A percentile compares a stretch with the other conserved stretches of the same genome.
These are phyloP conservation scores for Apiotrichum laibachii DNA, from an alignment of 1,284 basidiomycete species.

Conservation along the genomic window DNA sequence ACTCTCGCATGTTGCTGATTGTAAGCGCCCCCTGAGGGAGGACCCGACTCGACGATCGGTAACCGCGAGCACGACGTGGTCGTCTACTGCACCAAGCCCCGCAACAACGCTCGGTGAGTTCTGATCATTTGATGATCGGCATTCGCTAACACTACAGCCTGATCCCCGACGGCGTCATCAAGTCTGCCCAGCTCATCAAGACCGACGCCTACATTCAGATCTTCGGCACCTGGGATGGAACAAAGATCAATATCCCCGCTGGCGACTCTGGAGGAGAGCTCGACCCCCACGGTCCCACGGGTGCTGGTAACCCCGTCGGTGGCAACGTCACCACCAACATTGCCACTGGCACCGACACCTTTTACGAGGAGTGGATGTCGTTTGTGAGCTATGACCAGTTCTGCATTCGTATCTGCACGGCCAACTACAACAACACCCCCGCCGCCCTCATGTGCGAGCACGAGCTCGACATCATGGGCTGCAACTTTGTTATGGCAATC, in stretches of 20 bases:
- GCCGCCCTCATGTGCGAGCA: slow-evolving; percentile 44
- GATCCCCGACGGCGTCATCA: slow-evolving; percentile 46
- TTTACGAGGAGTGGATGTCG: slow-evolving; percentile 56
- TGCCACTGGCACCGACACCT: slow-evolving; percentile 52
- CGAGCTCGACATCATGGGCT: slow-evolving; percentile 48
- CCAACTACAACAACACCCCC: slow-evolving; percentile 34
- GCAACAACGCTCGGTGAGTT: slow-evolving; percentile 33
- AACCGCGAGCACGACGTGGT: slow-evolving; percentile 42
- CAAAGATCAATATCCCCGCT: slow-evolving; percentile 50
- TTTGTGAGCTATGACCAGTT: slow-evolving; percentile 48
- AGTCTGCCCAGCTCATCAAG: slow-evolving; percentile 42
- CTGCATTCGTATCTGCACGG: slow-evolving; percentile 51
- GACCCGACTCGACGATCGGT: slow-evolving; percentile 38
- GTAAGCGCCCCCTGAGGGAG: slow-evolving; percentile 37
- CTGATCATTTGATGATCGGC: neutral
- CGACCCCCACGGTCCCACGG: slow-evolving; percentile 51
- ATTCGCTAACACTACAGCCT: slow-evolving; percentile 20
- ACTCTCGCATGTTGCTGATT: too few relatives aligned
- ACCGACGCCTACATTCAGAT: slow-evolving; percentile 53
- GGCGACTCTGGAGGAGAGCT: slow-evolving; percentile 53
- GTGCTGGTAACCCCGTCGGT: slow-evolving; percentile 54
- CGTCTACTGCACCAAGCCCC: slow-evolving; percentile 42
- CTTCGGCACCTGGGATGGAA: slow-evolving; percentile 51
- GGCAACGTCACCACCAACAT: slow-evolving; percentile 56
- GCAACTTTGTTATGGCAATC: slow-evolving; percentile 50